Conservation (phyloP, 2,329 filamentous ascomycete species). For the Didymella pomorum region DNA sequence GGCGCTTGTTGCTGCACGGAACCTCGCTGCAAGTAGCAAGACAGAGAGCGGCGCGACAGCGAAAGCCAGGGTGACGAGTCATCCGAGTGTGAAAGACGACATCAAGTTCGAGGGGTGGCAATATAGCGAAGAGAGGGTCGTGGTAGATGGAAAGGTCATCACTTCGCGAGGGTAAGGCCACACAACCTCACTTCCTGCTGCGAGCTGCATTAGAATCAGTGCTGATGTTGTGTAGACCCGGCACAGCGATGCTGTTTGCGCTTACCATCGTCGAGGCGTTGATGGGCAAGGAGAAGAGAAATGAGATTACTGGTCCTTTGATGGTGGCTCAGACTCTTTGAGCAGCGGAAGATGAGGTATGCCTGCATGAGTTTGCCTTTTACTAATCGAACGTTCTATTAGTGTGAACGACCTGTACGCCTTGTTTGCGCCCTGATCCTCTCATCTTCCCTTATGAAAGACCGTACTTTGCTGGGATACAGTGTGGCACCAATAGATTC, state of each 20-base stretch:
- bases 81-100: constrained; percentile 49
- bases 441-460: too few relatives aligned
- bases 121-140: constrained; percentile 49
- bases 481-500: too few relatives aligned
- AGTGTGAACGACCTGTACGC: too few relatives aligned
- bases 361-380: too few relatives aligned
- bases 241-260: constrained; percentile 50
- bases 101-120: constrained; percentile 44
- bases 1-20: constrained; percentile 44
- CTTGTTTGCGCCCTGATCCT: too few relatives aligned
- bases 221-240: constrained; percentile 36
- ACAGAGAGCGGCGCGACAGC: constrained; percentile 9
- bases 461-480: too few relatives aligned
- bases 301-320: constrained; percentile 60
- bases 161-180: constrained; percentile 48
- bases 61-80: constrained; percentile 47
- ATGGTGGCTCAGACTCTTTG: constrained; percentile 49
- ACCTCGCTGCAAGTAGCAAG: constrained; percentile 13
- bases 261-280: constrained; percentile 51
- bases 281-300: constrained; percentile 55
- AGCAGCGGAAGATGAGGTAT: background rate
- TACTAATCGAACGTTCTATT: too few relatives aligned
- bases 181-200: background rate
- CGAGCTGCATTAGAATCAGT: background rate
- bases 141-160: constrained; percentile 47